Base-by-base conservation (phyloP, 257 asterid genomes). In the Knoxia roxburghii region DNA sequence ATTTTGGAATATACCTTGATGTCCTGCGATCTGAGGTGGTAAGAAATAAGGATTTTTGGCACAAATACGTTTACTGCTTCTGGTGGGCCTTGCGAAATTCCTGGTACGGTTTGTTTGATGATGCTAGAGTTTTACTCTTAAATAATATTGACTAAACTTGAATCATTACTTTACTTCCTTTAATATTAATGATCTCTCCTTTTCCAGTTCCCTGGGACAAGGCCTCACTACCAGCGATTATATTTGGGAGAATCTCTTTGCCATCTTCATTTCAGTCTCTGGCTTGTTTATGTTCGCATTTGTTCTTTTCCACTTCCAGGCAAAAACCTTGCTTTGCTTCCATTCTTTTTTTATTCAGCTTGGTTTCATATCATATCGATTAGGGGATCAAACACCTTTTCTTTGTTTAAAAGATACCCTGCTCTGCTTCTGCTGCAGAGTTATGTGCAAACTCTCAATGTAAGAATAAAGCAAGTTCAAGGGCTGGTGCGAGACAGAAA, bases 1-100 rank as follows among this genome's bases (percentile, higher is more conserved):
- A 88, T 65, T 88, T 83, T 15, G 92, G 92, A 12, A 88, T 88
- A 53, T 79, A 76, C 50, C 81, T 84, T 37, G 93, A 88, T 59
- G 90, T 85, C 63, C 93, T 85, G 57, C 80, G 61, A 63, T 80
- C 89, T 49, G 70, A 63, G 32, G 73, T 87, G 21, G 82, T 76
- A 17, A 87, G 83, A 41, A 77, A 75, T 45, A 48, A 35, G 23
- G 10, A 55, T 72, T 80, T 85, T 30, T 66, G 41, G 15, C 68
- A 45, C 62, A 87, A 87, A 35, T 75, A 78, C 40, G 65, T 82
- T 54, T 82, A 80, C 64, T 85, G 92, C 84, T 83, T 85, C 70
- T 87, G 95, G 92, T 87, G 95, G 95, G 92, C 92, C 17, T 74
- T 85, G 32, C 65, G 92, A 45, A 83, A 76, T n/a, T n/a, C n/a